Base-by-base conservation (phyloP, 176 grass and related monocot species). In the Triticum monococcum region DNA sequence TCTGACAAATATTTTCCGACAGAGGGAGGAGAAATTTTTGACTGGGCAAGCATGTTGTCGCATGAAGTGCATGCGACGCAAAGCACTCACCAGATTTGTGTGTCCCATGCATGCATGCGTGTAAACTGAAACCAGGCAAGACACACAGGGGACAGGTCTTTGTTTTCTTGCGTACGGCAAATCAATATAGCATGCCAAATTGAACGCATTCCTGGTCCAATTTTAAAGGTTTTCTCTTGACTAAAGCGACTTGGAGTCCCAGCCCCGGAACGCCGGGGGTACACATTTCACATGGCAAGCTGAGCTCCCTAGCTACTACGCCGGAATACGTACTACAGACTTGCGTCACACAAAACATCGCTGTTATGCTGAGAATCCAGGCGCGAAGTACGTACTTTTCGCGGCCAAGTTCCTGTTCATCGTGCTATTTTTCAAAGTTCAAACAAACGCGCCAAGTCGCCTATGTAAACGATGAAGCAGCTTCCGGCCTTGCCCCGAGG, bases 401-500 rank as follows among this genome's bases (percentile, higher is more conserved):
- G 12, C 45, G 12, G 77, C 36, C 41, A 80, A 84, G 13, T 89
- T 67, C 78, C 30, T 43, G 12, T 46, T 32, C 50, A 6, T 43
- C 41, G 10, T 43, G 16, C 16, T 35, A 6, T 72, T 80, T 80
- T 74, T 72, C 81, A 84, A 84, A 73, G 17, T 69, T 69, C 66
- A 69, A 69, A 69, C 32, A 22, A 13, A 9, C 56, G 67, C 56
- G 75, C 82, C 66, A 73, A 79, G 67, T 85, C 43, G 68, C 22
- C 64, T 28, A 54, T 84, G 64, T 82, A 82, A 86, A 86, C 78
- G 64, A 85, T 65, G 54, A 70, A 61, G 73, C 78, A 86, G 76
- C 81, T 84, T 72, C 52, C n/a, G 26, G 65, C 66, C 66, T 9
- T 43, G 17, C n/a, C 48, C 59, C 46, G 7, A 38, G 3, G 40